These are phyloP conservation scores for Firmiana major DNA, from an alignment of 345 rosid species.

Conservation along the genomic window DNA sequence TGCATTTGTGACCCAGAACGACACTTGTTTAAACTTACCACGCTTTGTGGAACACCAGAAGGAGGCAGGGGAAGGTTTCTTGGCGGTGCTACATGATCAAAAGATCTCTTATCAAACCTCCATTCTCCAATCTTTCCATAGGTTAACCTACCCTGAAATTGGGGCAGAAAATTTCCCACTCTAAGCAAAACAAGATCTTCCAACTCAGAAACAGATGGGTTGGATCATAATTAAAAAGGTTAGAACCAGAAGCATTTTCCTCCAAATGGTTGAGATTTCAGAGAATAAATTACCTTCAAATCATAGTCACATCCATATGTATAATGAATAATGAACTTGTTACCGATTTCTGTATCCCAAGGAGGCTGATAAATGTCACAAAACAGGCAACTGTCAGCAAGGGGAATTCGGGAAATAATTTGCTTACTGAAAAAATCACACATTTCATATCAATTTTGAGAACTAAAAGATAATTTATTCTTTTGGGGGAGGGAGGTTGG, in stretches of 20 bases:
- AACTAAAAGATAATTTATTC: background rate
- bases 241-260: slow-evolving; percentile 3
- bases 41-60: slow-evolving; percentile 86
- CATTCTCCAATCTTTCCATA: slow-evolving; percentile 95
- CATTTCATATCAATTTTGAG: background rate
- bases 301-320: slow-evolving; percentile 94
- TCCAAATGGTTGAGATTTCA: background rate
- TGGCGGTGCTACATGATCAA: slow-evolving; percentile 51
- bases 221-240: slow-evolving; percentile 9
- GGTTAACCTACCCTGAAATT: slow-evolving; percentile 66
- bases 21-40: slow-evolving; percentile 53
- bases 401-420: background rate
- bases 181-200: background rate
- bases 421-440: background rate
- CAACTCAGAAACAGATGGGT: background rate
- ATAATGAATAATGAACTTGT: slow-evolving; percentile 88
- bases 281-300: slow-evolving; percentile 61
- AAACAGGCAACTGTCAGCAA: slow-evolving; percentile 20
- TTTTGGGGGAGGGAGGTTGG: background rate
- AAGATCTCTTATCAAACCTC: slow-evolving; percentile 96
- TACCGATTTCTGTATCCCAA: slow-evolving; percentile 87
- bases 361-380: slow-evolving; percentile 73
- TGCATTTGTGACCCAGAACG: background rate
- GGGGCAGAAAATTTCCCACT: background rate
- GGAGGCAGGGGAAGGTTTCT: slow-evolving; percentile 93